These are phyloP conservation scores for Kalmanozyma brasiliensis DNA, from an alignment of 1,284 basidiomycete genomes.

Conservation along the genomic window DNA sequence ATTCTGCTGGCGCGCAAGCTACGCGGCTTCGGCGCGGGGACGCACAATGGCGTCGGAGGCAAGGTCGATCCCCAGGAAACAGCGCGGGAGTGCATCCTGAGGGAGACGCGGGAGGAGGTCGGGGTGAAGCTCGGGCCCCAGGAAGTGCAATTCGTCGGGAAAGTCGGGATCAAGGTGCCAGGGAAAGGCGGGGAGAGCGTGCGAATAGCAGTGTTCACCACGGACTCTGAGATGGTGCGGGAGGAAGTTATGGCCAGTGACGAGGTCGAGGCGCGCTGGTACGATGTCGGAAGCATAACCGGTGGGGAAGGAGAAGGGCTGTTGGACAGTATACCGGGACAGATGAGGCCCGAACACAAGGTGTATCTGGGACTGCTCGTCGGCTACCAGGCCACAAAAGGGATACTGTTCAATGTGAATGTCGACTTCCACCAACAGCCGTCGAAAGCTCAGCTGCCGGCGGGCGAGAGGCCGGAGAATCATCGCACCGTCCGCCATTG, in stretches of 20 bases:
- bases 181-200: constrained; percentile 12
- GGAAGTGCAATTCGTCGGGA: constrained; percentile 2
- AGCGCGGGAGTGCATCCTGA: constrained; percentile 1
- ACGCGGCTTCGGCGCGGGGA: constrained; percentile 19
- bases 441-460: neutral
- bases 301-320: neutral
- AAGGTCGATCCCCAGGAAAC: constrained; percentile 14
- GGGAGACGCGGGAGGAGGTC: constrained; percentile 25
- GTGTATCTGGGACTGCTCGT: constrained; percentile 8
- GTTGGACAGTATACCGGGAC: neutral
- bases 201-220: constrained; percentile 9
- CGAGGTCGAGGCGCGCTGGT: constrained; percentile 1
- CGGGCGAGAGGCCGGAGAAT: constrained; percentile 21
- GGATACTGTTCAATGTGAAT: constrained; percentile 7
- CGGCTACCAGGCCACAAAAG: neutral
- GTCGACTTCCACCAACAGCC: constrained; percentile 17
- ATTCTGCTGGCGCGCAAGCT: constrained; percentile 15
- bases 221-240: neutral
- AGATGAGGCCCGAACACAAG: constrained; percentile 18
- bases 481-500: constrained; percentile 10
- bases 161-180: constrained; percentile 7
- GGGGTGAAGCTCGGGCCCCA: neutral
- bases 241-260: neutral
- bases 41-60: constrained; percentile 27
- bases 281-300: neutral